Evolutionary conservation across 768 basidiomycete species (phyloP), one percentile per base, ranked within the genome.

Genomic region (Lactifluus subvellereus): DNA sequence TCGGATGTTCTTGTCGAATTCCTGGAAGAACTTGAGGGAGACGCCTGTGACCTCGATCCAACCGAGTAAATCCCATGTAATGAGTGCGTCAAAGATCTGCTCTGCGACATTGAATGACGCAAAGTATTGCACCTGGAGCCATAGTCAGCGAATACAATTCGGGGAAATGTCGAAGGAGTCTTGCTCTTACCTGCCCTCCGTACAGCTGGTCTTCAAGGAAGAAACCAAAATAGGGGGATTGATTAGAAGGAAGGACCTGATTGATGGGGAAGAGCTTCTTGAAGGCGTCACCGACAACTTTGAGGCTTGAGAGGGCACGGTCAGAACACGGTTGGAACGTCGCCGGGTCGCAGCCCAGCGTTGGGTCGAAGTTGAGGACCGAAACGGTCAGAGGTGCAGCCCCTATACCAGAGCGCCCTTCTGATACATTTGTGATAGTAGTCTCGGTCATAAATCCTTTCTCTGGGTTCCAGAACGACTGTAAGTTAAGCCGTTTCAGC

Each of bases 101-200:
- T 72, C 71, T 43, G 71, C 71, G 9, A 62, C 67, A 27, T 72
- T 68, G 60, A 72, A 69, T 2, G 67, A 73, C 32, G 69, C 56
- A 22, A 73, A 68, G 62, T 72, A 72, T 71, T 72, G 71, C 13
- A 69, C 71, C 68, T 71, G 27, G 13, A 27, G 2, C 27, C 33
- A 49, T 37, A 2, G 18, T 60, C 10, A 59, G 37, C 20, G 9
- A n/a, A 48, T 18, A 11, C 16, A 11, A 30, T 54, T 35, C 13
- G 37, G 22, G 47, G 47, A 33, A 18, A 22, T 13, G 48, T 27
- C n/a, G 40, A 33, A 52, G 5, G 30, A 13, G 14, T 13, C n/a
- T 27, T 7, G 2, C 32, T 6, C 2, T 58, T 7, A 65, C 61
- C 13, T 54, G 56, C 20, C 56, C 64, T 30, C 64, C 51, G 30